Percentiles rank a stretch among this genome's conserved stretches.
Conservation (phyloP, 176 grass and related monocot species). For the Ensete ventricosum region DNA sequence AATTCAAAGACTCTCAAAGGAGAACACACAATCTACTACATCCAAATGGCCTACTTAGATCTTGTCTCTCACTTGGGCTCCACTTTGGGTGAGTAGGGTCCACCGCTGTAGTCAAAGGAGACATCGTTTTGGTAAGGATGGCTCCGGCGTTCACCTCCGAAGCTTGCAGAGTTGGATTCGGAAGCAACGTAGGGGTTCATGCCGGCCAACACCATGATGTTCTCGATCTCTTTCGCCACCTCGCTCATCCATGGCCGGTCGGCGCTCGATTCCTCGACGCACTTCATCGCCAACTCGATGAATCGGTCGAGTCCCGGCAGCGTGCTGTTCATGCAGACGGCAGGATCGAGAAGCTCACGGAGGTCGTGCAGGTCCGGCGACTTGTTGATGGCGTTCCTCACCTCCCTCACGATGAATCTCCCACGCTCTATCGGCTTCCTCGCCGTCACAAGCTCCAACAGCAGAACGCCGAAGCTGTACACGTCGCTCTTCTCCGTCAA, state of each 20-base stretch:
- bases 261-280: background rate
- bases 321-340: background rate
- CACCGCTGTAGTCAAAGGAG: conserved; percentile 14
- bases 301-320: conserved; percentile 6
- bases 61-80: background rate
- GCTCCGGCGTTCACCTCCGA: background rate
- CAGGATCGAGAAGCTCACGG: conserved; percentile 10
- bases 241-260: conserved; percentile 1
- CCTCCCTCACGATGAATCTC: background rate
- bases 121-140: background rate
- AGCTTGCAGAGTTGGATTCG: background rate
- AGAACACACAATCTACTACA: background rate
- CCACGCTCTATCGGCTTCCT: conserved; percentile 2
- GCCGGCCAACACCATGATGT: conserved; percentile 16
- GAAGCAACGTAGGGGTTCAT: conserved; percentile 11
- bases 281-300: conserved; percentile 13
- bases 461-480: conserved; percentile 74
- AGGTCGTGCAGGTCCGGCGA: conserved; percentile 2
- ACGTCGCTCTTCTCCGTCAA: conserved; percentile 83
- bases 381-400: background rate
- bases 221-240: conserved; percentile 16
- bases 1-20: background rate
- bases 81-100: background rate
- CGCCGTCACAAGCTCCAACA: conserved; percentile 34
- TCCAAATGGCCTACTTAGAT: background rate